Percentiles rank a stretch among this genome's conserved stretches.
Evolutionary conservation across 2,329 filamentous ascomycete species (phyloP).

Genomic region (Ophiostoma montium): DNA sequence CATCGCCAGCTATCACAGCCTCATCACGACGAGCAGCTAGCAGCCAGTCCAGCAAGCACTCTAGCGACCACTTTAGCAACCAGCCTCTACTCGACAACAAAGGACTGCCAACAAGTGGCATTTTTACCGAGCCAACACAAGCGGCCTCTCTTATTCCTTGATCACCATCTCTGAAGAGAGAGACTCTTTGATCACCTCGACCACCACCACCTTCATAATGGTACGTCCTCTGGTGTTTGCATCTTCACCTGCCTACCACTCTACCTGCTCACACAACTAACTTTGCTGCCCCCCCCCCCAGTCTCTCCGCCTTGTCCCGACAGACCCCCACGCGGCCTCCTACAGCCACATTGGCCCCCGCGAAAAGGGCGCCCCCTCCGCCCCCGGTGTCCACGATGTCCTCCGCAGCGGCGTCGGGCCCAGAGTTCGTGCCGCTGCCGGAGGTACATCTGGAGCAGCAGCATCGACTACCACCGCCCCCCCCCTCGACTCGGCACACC

Average conservation of each 20-base stretch:
- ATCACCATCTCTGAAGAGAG: too few species aligned
- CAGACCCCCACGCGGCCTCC: conserved; percentile 48
- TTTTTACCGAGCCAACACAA: too few species aligned
- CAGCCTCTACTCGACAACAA: too few species aligned
- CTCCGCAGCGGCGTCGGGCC: conserved; percentile 71
- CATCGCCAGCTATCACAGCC: too few species aligned
- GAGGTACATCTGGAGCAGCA: too few species aligned
- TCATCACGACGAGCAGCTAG: neutral
- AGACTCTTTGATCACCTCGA: neutral
- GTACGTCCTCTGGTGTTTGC: too few species aligned
- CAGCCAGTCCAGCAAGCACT: neutral
- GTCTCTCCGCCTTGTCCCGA: conserved; percentile 82
- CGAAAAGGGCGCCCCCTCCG: conserved; percentile 67
- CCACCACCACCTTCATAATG: neutral
- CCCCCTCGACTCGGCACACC: conserved; percentile 58
- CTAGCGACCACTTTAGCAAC: too few species aligned
- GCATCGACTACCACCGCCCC: conserved; percentile 24
- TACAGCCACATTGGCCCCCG: conserved; percentile 45
- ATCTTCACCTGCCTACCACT: too few species aligned
- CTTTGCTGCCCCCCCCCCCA: conserved; percentile 24
- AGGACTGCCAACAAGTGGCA: too few species aligned
- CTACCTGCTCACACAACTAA: too few species aligned
- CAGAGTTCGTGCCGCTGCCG: conserved; percentile 31
- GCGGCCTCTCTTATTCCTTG: too few species aligned
- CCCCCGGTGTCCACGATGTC: conserved; percentile 84